A percentile compares a stretch with the other conserved stretches of the same genome.
Conservation (phyloP, 139 green algal species). For the Chlamydomonas applanata region DNA sequence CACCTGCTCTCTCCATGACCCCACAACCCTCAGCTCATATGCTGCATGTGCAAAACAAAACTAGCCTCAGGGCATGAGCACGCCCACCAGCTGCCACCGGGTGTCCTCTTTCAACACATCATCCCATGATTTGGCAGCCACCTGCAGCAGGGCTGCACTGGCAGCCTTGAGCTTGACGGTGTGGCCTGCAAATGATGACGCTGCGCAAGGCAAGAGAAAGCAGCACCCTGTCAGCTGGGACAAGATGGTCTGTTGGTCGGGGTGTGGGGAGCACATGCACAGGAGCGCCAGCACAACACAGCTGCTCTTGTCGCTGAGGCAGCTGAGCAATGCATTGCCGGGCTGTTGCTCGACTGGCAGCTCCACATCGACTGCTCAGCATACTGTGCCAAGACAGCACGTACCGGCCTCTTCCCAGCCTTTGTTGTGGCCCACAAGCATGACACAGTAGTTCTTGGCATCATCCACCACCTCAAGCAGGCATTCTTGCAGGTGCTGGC, state of each 20-base stretch:
- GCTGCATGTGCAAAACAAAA: too few relatives aligned
- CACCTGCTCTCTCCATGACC: too few relatives aligned
- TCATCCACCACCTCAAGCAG: conserved; percentile 43
- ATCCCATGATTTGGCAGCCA: conserved; percentile 6
- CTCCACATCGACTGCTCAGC: background rate
- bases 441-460: conserved; percentile 46
- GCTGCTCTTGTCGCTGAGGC: background rate
- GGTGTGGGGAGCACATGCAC: background rate
- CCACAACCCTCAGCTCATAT: too few relatives aligned
- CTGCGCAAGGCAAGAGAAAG: conserved; percentile 17
- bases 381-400: background rate
- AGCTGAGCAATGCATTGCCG: background rate
- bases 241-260: too few relatives aligned
- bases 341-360: background rate
- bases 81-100: conserved; percentile 2
- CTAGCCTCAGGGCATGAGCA: background rate
- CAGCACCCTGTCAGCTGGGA: too few relatives aligned
- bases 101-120: conserved; percentile 7
- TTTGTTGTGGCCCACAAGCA: conserved; percentile 87
- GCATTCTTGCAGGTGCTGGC: conserved; percentile 58
- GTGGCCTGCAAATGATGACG: conserved; percentile 53
- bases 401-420: conserved; percentile 54
- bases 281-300: background rate
- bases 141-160: conserved; percentile 72
- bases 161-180: conserved; percentile 71